phyloP scores from a whole-genome alignment of 2,329 filamentous ascomycete genomes.

The Arthroderma uncinatum region DNA sequence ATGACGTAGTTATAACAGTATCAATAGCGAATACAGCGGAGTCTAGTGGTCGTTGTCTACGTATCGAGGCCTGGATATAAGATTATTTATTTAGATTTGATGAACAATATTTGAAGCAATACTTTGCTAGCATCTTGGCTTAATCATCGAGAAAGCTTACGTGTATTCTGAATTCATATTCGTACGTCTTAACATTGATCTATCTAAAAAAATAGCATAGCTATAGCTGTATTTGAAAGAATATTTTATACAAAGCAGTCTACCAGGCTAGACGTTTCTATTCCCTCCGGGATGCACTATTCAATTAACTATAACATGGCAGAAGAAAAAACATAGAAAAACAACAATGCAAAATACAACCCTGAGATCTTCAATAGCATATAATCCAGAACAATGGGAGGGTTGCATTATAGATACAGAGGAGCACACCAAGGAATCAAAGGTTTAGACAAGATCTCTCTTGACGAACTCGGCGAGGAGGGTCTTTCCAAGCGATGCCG shows the following conservation, averaged over 20 bases:
- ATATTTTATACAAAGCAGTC: constrained; percentile 1
- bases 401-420: constrained; percentile 1
- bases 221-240: not conserved
- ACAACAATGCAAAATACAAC: constrained; percentile 4
- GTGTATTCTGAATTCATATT: too few relatives aligned
- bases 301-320: constrained; percentile 3
- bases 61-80: too few relatives aligned
- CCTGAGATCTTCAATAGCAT: constrained; percentile 1
- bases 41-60: too few relatives aligned
- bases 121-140: too few relatives aligned
- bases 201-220: not conserved
- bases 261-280: not conserved
- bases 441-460: constrained; percentile 68
- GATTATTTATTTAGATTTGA: too few relatives aligned
- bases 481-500: constrained; percentile 82
- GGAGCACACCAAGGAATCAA: not conserved
- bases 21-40: too few relatives aligned
- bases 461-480: constrained; percentile 93
- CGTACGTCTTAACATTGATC: too few relatives aligned
- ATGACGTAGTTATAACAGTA: too few relatives aligned
- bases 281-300: constrained; percentile 5
- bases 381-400: not conserved
- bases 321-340: not conserved
- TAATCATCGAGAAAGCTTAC: too few relatives aligned
- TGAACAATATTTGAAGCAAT: too few relatives aligned